Conservation (phyloP, 2,329 filamentous ascomycete genomes). For the Sarocladium oryzae region DNA sequence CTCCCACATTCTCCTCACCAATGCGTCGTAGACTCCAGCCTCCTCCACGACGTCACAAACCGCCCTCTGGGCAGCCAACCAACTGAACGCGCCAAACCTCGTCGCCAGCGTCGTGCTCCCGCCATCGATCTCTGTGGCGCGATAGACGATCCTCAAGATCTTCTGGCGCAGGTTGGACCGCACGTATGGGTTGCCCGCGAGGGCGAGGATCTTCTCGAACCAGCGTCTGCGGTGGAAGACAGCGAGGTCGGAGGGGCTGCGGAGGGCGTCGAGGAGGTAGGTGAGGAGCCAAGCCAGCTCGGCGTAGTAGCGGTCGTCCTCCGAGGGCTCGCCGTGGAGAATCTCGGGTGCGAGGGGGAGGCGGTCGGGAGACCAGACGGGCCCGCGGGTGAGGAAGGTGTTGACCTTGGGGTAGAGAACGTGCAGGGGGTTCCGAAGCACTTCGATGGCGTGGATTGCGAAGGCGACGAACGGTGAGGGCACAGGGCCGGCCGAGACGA, state of each 20-base stretch:
- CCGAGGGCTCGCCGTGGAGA: slow-evolving; percentile 57
- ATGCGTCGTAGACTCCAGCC: slow-evolving; percentile 40
- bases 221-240: slow-evolving; percentile 56
- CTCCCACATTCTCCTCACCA: slow-evolving; percentile 55
- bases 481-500: slow-evolving; percentile 47
- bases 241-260: slow-evolving; percentile 50
- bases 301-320: slow-evolving; percentile 65
- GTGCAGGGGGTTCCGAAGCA: slow-evolving; percentile 72
- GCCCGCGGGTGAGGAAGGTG: slow-evolving; percentile 70
- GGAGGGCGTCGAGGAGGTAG: slow-evolving; percentile 63
- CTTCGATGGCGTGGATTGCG: slow-evolving; percentile 59
- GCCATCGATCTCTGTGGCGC: slow-evolving; percentile 59
- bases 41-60: slow-evolving; percentile 36
- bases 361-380: slow-evolving; percentile 67
- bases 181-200: slow-evolving; percentile 63
- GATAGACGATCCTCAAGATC: slow-evolving; percentile 55
- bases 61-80: slow-evolving; percentile 59
- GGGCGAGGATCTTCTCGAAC: slow-evolving; percentile 67
- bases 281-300: slow-evolving; percentile 70
- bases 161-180: slow-evolving; percentile 53
- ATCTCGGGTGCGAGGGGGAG: slow-evolving; percentile 64
- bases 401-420: slow-evolving; percentile 83
- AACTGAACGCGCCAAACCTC: slow-evolving; percentile 65
- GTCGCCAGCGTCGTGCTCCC: slow-evolving; percentile 79
- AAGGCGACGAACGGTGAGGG: slow-evolving; percentile 74